These are phyloP conservation scores for Apiotrichum gracile DNA, from an alignment of 1,284 basidiomycete genomes.

Conservation along the genomic window DNA sequence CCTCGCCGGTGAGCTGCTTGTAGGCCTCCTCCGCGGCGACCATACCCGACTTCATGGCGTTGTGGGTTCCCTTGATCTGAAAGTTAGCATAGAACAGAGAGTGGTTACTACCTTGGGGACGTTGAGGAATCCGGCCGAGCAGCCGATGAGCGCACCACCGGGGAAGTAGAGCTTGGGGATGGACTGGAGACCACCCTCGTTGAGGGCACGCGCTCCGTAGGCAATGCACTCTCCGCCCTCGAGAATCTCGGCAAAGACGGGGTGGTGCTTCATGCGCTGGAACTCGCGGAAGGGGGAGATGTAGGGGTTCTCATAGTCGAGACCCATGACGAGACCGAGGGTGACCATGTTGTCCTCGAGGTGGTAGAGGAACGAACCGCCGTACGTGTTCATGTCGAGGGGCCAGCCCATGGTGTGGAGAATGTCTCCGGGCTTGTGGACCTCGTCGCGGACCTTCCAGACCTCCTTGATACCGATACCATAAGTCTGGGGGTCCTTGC, in stretches of 20 bases:
- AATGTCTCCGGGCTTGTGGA: conserved; percentile 76
- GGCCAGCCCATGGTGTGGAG: conserved; percentile 96
- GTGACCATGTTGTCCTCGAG: conserved; percentile 90
- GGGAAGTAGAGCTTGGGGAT: conserved; percentile 90
- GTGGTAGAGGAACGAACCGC: conserved; percentile 92
- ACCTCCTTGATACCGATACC: conserved; percentile 97
- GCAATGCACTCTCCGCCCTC: conserved; percentile 73
- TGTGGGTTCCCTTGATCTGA: conserved; percentile 95
- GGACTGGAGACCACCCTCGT: conserved; percentile 91
- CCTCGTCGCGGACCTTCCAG: conserved; percentile 77
- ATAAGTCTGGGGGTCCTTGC: conserved; percentile 87
- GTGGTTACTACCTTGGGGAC: conserved; percentile 61
- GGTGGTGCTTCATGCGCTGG: conserved; percentile 95
- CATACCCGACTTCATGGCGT: conserved; percentile 99
- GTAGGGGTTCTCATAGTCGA: conserved; percentile 94
- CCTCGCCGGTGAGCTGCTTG: conserved; percentile 52
- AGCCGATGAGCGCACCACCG: conserved; percentile 90
- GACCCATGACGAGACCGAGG: conserved; percentile 84
- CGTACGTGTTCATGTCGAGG: conserved; percentile 77
- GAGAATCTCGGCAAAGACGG: conserved; percentile 76
- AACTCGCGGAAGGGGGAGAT: conserved; percentile 88
- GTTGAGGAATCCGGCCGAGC: conserved; percentile 94
- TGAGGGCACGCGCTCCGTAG: conserved; percentile 86
- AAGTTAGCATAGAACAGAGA: conserved; percentile 15
- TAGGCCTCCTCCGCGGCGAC: conserved; percentile 86